Evolutionary conservation across 2,329 filamentous ascomycete species (phyloP), one percentile per base, ranked within the genome.

Genomic region (Ophiostoma fasciatum): DNA sequence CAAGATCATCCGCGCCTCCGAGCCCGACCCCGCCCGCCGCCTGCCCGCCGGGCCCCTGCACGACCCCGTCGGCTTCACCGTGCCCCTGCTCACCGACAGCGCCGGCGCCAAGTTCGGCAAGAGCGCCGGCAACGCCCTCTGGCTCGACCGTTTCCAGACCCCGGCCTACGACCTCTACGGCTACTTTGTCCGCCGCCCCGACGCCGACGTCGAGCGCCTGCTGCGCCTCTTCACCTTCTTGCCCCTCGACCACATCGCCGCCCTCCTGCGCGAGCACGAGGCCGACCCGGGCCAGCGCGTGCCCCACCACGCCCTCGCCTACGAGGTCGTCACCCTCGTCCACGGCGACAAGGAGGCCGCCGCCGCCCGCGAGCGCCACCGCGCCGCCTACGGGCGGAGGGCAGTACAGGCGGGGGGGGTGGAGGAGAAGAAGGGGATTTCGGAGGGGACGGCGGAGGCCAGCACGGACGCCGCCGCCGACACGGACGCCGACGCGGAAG

Each of bases 71-170:
- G 90, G 90, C 7, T 79, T 98, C 46, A 96, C 90, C 0, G 84
- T 88, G 1, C 90, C 90, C 0, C 70, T 98, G 2, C 63, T 98
- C 26, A 94, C 85, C 0, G 87, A 88, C 35, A 66, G 82, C 1
- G 72, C 81, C 1, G 90, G 90, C 14, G 74, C 74, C 51, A 98
- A 98, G 57, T 87, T 96, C 48, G 90, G 90, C 35, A 98, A 98
- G 62, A 92, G 78, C 43, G 81, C 84, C 2, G 88, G 87, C 19
- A 96, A 96, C 54, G 87, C 88, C 3, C 60, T 98, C 25, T 98
- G 90, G 90, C 69, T 98, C 4, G 84, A 94, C 54, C 66, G 68
- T 36, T 75, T 78, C 48, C 71, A 84, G 69, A 93, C 88, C 2
- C 76, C 70, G 21, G 63, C 76, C 0, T 94, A 88, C 50, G 84